Evolutionary conservation across 768 basidiomycete genomes (phyloP).

Genomic region (Boletales sp.): DNA sequence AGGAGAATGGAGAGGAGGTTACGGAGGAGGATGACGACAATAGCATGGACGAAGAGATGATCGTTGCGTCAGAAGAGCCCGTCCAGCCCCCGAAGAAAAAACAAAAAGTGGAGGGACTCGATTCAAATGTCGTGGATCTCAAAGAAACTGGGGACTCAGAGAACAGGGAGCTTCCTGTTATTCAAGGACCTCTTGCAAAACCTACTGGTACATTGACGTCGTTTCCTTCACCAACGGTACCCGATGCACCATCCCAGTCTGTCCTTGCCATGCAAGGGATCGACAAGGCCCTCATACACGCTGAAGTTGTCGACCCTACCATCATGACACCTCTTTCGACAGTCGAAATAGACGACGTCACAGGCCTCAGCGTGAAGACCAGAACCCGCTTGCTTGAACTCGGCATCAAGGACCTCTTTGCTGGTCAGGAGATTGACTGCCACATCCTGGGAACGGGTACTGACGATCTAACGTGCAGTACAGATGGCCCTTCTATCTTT

Average conservation of each 20-base stretch:
- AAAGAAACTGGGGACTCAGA: neutral
- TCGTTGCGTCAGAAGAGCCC: constrained; percentile 2
- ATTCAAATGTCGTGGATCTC: constrained; percentile 11
- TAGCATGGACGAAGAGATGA: constrained; percentile 6
- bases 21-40: constrained; percentile 17
- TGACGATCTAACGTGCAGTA: constrained; percentile 46
- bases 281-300: constrained; percentile 66
- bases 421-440: constrained; percentile 50
- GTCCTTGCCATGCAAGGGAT: constrained; percentile 76
- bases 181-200: constrained; percentile 5
- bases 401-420: constrained; percentile 85
- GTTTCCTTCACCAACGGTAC: constrained; percentile 66
- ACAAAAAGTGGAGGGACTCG: constrained; percentile 31
- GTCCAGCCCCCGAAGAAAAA: constrained; percentile 42
- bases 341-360: constrained; percentile 35
- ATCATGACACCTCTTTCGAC: constrained; percentile 42
- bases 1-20: constrained; percentile 14
- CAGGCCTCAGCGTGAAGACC: constrained; percentile 56
- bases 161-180: neutral
- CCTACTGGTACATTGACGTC: constrained; percentile 48
- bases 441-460: neutral
- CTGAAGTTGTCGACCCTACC: constrained; percentile 63
- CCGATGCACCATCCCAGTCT: constrained; percentile 65
- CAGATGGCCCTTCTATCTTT: constrained; percentile 87
- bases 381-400: constrained; percentile 63